Percentiles rank a stretch among this genome's conserved stretches.
phyloP scores from a whole-genome alignment of 371 early-diverging fungal species.

The Apophysomyces sp. region DNA sequence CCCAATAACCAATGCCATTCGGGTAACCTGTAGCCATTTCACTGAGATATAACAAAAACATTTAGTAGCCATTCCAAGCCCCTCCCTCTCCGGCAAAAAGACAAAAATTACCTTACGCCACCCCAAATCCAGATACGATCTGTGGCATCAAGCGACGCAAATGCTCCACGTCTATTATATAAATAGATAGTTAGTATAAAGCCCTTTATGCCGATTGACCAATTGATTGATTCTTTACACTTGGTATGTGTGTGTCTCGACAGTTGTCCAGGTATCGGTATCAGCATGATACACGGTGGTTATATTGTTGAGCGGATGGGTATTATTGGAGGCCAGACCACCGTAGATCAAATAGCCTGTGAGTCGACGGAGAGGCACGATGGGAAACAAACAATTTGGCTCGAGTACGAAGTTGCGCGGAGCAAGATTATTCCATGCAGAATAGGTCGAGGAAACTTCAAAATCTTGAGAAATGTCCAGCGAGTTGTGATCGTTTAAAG shows the following conservation, averaged over 20 bases:
- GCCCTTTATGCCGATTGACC: no score
- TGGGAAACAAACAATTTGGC: neutral
- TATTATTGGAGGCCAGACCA: neutral
- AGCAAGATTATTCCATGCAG: neutral
- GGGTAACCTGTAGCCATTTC: neutral
- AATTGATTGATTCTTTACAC: neutral
- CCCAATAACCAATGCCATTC: neutral
- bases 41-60: neutral
- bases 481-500: neutral
- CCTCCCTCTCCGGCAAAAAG: no score
- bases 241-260: neutral
- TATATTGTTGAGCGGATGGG: neutral
- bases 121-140: neutral
- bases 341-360: neutral
- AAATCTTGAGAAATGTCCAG: neutral
- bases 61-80: neutral
- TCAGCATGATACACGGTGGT: neutral
- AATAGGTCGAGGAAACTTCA: neutral
- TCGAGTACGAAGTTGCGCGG: neutral
- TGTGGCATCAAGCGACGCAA: neutral
- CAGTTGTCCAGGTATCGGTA: constrained; percentile 1
- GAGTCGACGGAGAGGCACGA: neutral
- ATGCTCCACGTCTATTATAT: neutral
- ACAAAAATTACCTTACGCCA: neutral
- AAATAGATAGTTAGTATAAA: no score